Base-by-base conservation (phyloP, 179 eudicot species). In the Drosera spatulata region DNA sequence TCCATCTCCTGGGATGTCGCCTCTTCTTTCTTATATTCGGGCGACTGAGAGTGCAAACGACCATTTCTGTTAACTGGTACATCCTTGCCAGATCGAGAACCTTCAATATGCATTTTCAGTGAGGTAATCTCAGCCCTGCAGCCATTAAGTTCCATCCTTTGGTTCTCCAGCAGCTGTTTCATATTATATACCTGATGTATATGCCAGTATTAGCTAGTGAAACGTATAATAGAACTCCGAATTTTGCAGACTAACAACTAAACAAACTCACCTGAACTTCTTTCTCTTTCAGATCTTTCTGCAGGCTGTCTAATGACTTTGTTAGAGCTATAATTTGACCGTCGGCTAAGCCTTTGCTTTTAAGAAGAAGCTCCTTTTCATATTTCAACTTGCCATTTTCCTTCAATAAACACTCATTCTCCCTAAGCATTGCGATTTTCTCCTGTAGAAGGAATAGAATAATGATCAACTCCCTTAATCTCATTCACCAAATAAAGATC, bases 101-200 rank as follows among this genome's bases (percentile, higher is more conserved):
- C 83, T 83, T 86, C 99, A 71, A 94, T 85, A 68, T 77, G 85
- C 88, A 85, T 87, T 77, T 94, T 87, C 37, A 94, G 95, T 63
- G 96, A 84, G 71, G 99, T 94, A 69, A 90, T 90, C 71, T 94
- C 97, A 69, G 88, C 73, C 75, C 97, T 86, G 69, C 94, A 94
- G 66, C 71, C 85, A 83, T 87, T 87, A 62, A 94, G 81, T 65
- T 85, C 96, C 74, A 77, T 87, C 50, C 85, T 85, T 77, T 81
- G 96, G 65, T 60, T 66, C 47, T 81, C 88, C 68, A 71, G 44
- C 61, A 87, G 73, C 73, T 86, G 82, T 77, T 81, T 94, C 82
- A 87, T 61, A 62, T 76, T 77, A 66, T 76, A 86, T 53, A 85
- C 86, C 97, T 94, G 73, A 61, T 59, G 62, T 53, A 42, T 50